Percentiles rank a stretch among this genome's conserved stretches.
These are phyloP conservation scores for Porphyrellus cyaneotinctus DNA, from an alignment of 768 basidiomycete species.

Conservation along the genomic window DNA sequence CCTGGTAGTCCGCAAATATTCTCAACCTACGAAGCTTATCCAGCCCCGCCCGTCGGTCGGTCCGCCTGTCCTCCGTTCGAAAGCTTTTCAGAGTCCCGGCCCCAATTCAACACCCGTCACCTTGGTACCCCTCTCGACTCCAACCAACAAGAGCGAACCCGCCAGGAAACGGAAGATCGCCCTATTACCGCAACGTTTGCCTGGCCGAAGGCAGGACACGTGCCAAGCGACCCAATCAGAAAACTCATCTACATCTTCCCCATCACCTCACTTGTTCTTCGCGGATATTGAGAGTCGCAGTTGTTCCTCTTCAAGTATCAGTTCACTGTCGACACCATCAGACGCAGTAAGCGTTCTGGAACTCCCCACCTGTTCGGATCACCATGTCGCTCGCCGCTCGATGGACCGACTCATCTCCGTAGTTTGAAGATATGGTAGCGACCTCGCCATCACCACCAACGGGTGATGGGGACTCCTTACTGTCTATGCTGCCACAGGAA, in stretches of 20 bases:
- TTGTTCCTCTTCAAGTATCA: slow-evolving; percentile 1
- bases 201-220: background rate
- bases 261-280: slow-evolving; percentile 2
- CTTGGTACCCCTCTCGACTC: slow-evolving; percentile 1
- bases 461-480: background rate
- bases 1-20: background rate
- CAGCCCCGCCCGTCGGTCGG: background rate
- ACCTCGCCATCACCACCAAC: background rate
- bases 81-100: slow-evolving; percentile 1
- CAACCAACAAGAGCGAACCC: background rate
- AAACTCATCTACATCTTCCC: slow-evolving; percentile 4
- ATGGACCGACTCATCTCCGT: background rate
- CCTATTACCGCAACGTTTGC: slow-evolving; percentile 8
- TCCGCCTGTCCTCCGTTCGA: background rate
- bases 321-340: slow-evolving; percentile 1
- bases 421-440: background rate
- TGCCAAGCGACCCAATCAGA: slow-evolving; percentile 3
- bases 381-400: background rate
- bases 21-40: background rate
- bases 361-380: background rate
- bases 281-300: background rate
- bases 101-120: slow-evolving; percentile 1
- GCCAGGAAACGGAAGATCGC: slow-evolving; percentile 1
- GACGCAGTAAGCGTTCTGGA: background rate
- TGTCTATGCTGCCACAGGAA: background rate